phyloP scores from a whole-genome alignment of 2,329 filamentous ascomycete genomes.

The Cladosporium sp. region DNA sequence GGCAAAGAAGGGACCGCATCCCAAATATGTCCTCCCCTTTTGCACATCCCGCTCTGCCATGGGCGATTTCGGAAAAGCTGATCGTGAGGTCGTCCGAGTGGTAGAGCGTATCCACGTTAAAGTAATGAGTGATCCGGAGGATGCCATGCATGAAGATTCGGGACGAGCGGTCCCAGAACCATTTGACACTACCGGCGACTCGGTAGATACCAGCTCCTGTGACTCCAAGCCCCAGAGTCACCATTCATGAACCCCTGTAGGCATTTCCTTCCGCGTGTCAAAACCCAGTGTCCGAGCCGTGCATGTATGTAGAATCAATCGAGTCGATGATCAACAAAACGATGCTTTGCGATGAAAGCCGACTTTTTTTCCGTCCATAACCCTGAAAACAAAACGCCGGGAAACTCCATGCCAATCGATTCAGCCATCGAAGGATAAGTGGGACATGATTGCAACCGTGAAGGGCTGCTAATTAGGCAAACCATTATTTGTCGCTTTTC shows the following conservation, averaged over 20 bases:
- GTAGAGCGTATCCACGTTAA: neutral
- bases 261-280: neutral
- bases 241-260: neutral
- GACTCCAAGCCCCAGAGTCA: neutral
- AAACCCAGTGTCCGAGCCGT: neutral
- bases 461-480: slow-evolving; percentile 12
- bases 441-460: neutral
- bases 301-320: neutral
- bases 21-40: neutral
- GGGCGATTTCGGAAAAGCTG: neutral
- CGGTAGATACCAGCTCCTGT: neutral
- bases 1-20: neutral
- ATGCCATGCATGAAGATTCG: neutral
- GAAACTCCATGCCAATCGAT: slow-evolving; percentile 1
- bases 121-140: neutral
- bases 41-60: neutral
- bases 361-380: neutral
- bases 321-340: neutral
- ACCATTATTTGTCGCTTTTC: neutral
- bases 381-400: slow-evolving; percentile 9
- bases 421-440: neutral
- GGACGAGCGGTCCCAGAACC: neutral
- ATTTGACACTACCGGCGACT: neutral
- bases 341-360: slow-evolving; percentile 14
- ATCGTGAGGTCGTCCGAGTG: neutral